Evolutionary conservation across 148 eudicot genomes (phyloP).

Genomic region (Camellia granthamiana): DNA sequence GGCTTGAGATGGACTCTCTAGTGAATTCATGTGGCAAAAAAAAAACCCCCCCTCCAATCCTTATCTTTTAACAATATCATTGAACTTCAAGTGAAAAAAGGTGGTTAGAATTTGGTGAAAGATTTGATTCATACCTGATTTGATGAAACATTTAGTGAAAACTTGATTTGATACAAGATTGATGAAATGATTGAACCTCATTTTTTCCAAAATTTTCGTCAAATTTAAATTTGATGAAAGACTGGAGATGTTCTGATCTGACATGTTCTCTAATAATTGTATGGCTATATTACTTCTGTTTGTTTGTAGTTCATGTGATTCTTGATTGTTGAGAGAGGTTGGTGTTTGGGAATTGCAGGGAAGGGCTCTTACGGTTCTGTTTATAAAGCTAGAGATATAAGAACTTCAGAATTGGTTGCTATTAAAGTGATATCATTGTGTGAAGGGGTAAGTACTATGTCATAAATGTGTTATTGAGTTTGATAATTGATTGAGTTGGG

Average conservation of each 20-base stretch:
- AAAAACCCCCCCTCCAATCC: no score
- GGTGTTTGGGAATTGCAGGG: slow-evolving; percentile 53
- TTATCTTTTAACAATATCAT: no score
- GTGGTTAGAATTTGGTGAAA: no score
- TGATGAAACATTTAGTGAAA: no score
- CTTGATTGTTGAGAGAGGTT: slow-evolving; percentile 12
- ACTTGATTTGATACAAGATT: no score
- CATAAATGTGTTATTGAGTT: not conserved
- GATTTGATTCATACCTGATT: no score
- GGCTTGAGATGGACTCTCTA: no score
- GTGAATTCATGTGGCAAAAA: no score
- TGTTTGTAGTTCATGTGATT: not conserved
- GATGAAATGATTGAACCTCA: no score
- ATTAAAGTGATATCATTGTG: slow-evolving; percentile 89
- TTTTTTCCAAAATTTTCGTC: no score
- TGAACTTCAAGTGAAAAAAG: no score
- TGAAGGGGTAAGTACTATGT: slow-evolving; percentile 70
- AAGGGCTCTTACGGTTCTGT: slow-evolving; percentile 98
- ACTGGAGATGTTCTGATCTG: not conserved
- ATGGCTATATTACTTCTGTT: not conserved
- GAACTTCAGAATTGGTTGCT: slow-evolving; percentile 90
- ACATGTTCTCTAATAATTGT: not conserved
- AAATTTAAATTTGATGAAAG: no score
- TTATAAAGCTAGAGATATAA: slow-evolving; percentile 91
- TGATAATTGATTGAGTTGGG: slow-evolving; percentile 11